Evolutionary conservation across 73 alveolate species (phyloP), one percentile per base, ranked within the genome.

Genomic region (Stentor coeruleus): DNA sequence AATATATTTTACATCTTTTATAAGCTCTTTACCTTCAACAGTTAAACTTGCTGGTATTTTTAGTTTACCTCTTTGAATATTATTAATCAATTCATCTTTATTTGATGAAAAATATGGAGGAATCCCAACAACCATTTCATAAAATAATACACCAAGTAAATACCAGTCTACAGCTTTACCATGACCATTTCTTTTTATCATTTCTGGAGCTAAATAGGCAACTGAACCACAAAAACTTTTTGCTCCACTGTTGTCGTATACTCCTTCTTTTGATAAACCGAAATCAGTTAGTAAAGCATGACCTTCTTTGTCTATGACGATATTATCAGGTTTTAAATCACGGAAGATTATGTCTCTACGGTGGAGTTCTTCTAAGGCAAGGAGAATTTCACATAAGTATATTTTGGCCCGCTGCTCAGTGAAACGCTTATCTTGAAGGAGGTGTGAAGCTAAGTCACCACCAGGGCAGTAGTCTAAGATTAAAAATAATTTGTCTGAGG

Each of bases 321-420:
- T 93, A 87, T 97, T 97, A 84, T 97, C 98, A 3, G 99, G 99
- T 76, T 97, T 97, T 59, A 97, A 86, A 89, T 97, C 99, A 85
- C 99, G 81, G 83, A 88, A 97, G 28, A 97, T 91, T 3, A 97
- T 96, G 84, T 94, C 98, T 84, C 93, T 89, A 76, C 91, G 83
- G 84, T 97, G 99, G 28, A 97, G 90, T 82, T 96, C 93, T 82
- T 97, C 99, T 41, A 97, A 77, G 0, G 99, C 99, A 55, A 97
- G 84, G 31, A 97, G 58, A 6, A 97, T 93, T 89, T 97, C 99
- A 81, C 97, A 83, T 30, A 95, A 84, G 82, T 93, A 96, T 84
- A 94, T 85, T 81, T 91, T 87, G 0, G 99, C 98, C 58, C 89
- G 92, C 81, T 85, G 84, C 84, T 93, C 98, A 11, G 94, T 88